phyloP scores from a whole-genome alignment of 371 early-diverging fungal genomes.

The Mortierella sp. region DNA sequence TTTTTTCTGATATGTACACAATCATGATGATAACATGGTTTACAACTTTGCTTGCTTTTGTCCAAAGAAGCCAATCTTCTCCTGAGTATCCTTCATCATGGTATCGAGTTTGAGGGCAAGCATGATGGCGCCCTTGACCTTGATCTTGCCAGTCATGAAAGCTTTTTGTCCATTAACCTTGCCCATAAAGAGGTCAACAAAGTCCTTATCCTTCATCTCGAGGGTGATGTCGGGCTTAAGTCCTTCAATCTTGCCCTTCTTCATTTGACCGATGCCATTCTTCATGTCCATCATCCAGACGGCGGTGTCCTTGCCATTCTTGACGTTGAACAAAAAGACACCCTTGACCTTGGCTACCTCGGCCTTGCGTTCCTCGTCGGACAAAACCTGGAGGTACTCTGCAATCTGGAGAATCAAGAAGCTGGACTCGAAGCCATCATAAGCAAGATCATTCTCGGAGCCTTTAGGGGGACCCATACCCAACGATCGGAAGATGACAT shows the following conservation, averaged over 20 bases:
- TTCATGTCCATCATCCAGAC: slow-evolving; percentile 85
- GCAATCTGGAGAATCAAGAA: slow-evolving; percentile 50
- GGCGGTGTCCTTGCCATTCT: slow-evolving; percentile 73
- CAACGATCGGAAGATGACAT: slow-evolving; percentile 57
- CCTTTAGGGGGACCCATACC: slow-evolving; percentile 55
- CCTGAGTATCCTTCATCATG: slow-evolving; percentile 58
- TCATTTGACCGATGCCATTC: slow-evolving; percentile 68
- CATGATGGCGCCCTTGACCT: slow-evolving; percentile 90
- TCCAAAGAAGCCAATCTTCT: slow-evolving; percentile 53
- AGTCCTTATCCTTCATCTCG: slow-evolving; percentile 79
- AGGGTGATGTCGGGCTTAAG: slow-evolving; percentile 77
- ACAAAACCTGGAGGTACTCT: slow-evolving; percentile 46
- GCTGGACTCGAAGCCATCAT: slow-evolving; percentile 55
- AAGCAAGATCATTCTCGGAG: slow-evolving; percentile 44
- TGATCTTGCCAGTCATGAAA: slow-evolving; percentile 88
- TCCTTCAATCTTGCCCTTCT: slow-evolving; percentile 73
- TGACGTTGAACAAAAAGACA: slow-evolving; percentile 87
- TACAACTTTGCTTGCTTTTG: slow-evolving; percentile 50
- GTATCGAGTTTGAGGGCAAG: slow-evolving; percentile 74
- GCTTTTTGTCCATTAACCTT: slow-evolving; percentile 89
- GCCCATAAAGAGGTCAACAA: slow-evolving; percentile 86
- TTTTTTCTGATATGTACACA: not conserved
- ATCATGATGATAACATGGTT: too few relatives aligned
- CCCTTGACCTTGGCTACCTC: slow-evolving; percentile 77
- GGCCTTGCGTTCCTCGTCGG: slow-evolving; percentile 55